Conservation (phyloP, 176 grass and related monocot genomes). For the Elaeis guineensis region DNA sequence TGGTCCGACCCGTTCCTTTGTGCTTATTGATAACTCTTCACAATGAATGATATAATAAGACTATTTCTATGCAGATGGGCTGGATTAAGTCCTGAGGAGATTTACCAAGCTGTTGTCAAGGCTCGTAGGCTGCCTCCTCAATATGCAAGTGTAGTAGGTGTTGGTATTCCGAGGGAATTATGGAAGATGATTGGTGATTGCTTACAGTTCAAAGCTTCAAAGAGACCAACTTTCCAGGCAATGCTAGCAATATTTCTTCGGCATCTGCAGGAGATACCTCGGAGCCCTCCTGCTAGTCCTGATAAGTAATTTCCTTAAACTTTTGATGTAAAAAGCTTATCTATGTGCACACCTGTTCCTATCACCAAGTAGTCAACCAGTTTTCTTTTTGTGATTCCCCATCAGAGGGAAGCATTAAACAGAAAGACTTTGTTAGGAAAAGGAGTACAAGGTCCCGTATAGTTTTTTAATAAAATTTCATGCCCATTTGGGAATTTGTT, state of each 20-base stretch:
- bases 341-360: no score
- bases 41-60: conserved; percentile 29
- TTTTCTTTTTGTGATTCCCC: no score
- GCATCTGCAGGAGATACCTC: conserved; percentile 90
- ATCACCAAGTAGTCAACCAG: no score
- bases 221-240: conserved; percentile 84
- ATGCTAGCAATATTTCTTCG: conserved; percentile 96
- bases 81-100: conserved; percentile 86
- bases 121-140: conserved; percentile 81
- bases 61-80: conserved; percentile 74
- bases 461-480: no score
- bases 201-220: conserved; percentile 69
- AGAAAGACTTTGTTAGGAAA: no score
- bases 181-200: conserved; percentile 99
- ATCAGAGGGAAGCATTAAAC: no score
- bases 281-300: conserved; percentile 79
- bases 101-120: conserved; percentile 79
- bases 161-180: conserved; percentile 88
- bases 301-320: conserved; percentile 49
- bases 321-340: no score
- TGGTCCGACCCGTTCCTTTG: conserved; percentile 41
- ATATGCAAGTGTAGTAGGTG: conserved; percentile 93
- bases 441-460: no score
- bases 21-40: conserved; percentile 23
- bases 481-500: no score